Evolutionary conservation across 2,329 filamentous ascomycete genomes (phyloP), one percentile per base, ranked within the genome.

Genomic region (Aspergillus sp.): DNA sequence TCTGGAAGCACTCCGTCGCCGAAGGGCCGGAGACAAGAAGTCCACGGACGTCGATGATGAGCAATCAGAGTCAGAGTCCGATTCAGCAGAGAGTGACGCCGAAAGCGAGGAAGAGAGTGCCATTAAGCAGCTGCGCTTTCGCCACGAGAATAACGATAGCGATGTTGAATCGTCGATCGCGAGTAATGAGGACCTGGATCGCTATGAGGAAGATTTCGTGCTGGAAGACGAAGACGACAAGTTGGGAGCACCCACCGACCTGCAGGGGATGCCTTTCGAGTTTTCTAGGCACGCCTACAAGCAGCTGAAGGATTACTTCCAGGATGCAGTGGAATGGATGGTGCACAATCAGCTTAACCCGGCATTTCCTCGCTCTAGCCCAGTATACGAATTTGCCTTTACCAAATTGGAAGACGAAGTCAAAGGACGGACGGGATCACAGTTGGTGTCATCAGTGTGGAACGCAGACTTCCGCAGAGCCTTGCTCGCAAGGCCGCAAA

Each of bases 271-370:
- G 2, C 89, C 89, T 0, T 75, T 92, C 1, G 76, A 87, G 60
- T 90, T 90, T 66, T 88, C 85, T 1, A 72, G 79, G 3, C 79
- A 87, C 51, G 80, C 83, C 0, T 83, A 85, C 56, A 85, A 85
- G 59, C 87, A 87, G 47, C 74, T 86, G 0, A 85, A 84, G 57
- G 84, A 89, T 36, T 82, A 91, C 46, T 93, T 93, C 73, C 82
- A 81, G 45, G 84, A 86, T 60, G 86, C 83, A 0, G 77, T 93
- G 2, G 87, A 90, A 65, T 93, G 88, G 88, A 86, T 92, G 72
- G 85, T 93, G 2, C 87, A 90, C 62, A 88, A 88, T 65, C 86
- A 87, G 60, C 78, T 94, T 47, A 87, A 91, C 59, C 88, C 88
- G 0, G 82, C 77, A 0, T 92, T 91, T 61, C 73, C 80, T 10